These are phyloP conservation scores for Pisolithus sp. DNA, from an alignment of 768 basidiomycete species.

Conservation along the genomic window DNA sequence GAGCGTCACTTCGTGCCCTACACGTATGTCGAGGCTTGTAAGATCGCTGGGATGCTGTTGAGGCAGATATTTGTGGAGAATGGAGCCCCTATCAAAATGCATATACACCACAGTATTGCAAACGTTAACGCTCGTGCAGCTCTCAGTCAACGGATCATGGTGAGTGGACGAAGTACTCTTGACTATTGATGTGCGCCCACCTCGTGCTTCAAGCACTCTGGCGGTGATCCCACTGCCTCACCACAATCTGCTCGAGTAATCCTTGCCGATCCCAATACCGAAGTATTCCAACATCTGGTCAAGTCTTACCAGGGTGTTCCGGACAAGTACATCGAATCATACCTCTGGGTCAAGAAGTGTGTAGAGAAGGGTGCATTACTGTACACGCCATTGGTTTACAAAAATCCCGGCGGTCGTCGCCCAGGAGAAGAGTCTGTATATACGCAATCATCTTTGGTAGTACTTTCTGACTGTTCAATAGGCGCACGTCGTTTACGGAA, in stretches of 20 bases:
- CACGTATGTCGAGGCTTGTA: slow-evolving; percentile 81
- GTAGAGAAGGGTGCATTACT: slow-evolving; percentile 59
- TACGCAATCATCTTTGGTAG: not conserved
- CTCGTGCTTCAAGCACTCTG: slow-evolving; percentile 55
- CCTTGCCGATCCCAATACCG: slow-evolving; percentile 74
- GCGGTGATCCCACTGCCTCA: slow-evolving; percentile 69
- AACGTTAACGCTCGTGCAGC: slow-evolving; percentile 67
- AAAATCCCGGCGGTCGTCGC: slow-evolving; percentile 76
- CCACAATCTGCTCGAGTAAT: slow-evolving; percentile 69
- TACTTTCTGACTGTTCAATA: slow-evolving; percentile 21
- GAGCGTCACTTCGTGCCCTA: slow-evolving; percentile 75
- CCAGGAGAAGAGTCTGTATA: slow-evolving; percentile 70
- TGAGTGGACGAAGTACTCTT: slow-evolving; percentile 23
- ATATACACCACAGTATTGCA: slow-evolving; percentile 75
- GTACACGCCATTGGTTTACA: slow-evolving; percentile 74
- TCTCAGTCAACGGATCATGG: slow-evolving; percentile 67
- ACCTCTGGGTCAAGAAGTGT: slow-evolving; percentile 80
- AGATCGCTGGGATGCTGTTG: slow-evolving; percentile 63
- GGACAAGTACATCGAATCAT: slow-evolving; percentile 74
- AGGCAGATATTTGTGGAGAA: slow-evolving; percentile 72
- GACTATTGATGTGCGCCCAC: not conserved
- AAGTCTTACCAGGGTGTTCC: slow-evolving; percentile 64
- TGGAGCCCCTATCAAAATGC: slow-evolving; percentile 62
- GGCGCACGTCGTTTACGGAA: slow-evolving; percentile 72
- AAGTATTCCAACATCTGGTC: slow-evolving; percentile 67